Conservation (phyloP, 495 filamentous ascomycete species). For the Parmelia sp. region DNA sequence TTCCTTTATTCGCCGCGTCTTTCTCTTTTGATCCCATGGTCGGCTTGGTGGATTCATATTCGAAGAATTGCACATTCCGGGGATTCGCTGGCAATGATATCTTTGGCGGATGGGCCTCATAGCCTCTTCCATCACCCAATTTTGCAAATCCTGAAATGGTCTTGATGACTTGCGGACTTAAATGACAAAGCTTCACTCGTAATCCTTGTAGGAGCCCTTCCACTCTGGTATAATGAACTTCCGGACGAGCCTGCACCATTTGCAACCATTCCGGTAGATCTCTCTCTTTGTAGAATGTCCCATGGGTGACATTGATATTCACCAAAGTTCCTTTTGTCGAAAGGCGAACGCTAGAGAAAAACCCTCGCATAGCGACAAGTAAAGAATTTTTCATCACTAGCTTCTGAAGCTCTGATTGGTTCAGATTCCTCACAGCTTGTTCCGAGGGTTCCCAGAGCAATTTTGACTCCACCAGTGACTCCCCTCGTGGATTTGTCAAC, state of each 20-base stretch:
- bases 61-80: background rate
- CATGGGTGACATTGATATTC: background rate
- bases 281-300: background rate
- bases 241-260: background rate
- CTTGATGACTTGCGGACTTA: background rate
- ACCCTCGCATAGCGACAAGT: background rate
- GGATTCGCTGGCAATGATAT: background rate
- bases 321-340: background rate
- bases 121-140: background rate
- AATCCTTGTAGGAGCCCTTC: background rate
- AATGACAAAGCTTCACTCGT: background rate
- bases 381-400: too few species aligned
- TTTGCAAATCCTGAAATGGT: background rate
- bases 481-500: background rate
- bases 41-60: background rate
- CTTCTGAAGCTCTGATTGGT: background rate
- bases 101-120: background rate
- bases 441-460: too few species aligned
- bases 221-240: background rate
- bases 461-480: too few species aligned
- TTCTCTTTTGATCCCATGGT: background rate
- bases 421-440: background rate
- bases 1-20: background rate
- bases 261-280: background rate
- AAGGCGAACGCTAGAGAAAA: background rate